phyloP scores from a whole-genome alignment of 352 stramenopile species.

The Globisporangium spiculum region DNA sequence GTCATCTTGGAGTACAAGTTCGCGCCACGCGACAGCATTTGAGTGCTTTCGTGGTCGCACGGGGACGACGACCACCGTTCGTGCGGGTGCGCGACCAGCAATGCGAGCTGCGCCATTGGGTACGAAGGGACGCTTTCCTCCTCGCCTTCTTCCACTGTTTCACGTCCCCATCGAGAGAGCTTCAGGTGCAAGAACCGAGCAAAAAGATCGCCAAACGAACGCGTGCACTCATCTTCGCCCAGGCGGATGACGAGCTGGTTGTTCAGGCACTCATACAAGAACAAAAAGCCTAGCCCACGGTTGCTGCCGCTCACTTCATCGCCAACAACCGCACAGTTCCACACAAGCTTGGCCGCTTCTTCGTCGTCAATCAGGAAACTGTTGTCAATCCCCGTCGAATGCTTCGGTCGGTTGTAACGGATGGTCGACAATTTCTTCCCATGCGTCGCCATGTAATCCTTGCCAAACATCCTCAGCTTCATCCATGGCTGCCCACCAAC shows the following conservation, averaged over 20 bases:
- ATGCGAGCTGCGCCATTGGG: conserved; percentile 70
- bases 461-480: conserved; percentile 76
- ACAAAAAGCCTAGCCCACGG: conserved; percentile 71
- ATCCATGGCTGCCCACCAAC: conserved; percentile 84
- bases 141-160: conserved; percentile 83
- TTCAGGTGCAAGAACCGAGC: conserved; percentile 82
- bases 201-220: conserved; percentile 75
- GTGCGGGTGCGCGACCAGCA: conserved; percentile 58
- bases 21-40: conserved; percentile 67
- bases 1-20: conserved; percentile 84
- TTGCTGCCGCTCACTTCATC: conserved; percentile 84
- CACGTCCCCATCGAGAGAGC: conserved; percentile 77
- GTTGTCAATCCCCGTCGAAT: conserved; percentile 45
- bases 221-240: conserved; percentile 66
- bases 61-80: conserved; percentile 58
- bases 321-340: conserved; percentile 77
- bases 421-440: conserved; percentile 81
- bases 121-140: conserved; percentile 74
- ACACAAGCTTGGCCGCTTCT: conserved; percentile 76
- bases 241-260: conserved; percentile 61
- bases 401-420: conserved; percentile 80
- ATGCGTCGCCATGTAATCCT: conserved; percentile 68
- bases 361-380: conserved; percentile 76
- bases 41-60: conserved; percentile 61
- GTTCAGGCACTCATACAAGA: conserved; percentile 83